Conservation (phyloP, 441 rosid genomes). For the Eruca vesicaria region DNA sequence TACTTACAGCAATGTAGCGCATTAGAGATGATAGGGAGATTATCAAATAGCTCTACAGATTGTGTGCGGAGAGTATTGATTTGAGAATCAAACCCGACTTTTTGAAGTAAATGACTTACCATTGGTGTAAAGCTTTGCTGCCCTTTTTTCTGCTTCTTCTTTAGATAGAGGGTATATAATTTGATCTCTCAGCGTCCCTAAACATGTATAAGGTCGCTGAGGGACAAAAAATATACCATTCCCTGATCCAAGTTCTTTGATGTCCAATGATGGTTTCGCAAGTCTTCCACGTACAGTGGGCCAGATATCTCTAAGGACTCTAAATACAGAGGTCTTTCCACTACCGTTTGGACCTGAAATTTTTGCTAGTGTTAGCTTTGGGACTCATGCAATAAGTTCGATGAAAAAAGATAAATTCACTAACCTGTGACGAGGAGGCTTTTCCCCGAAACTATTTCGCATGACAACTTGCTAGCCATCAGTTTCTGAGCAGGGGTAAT, state of each 20-base stretch:
- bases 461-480: conserved; percentile 86
- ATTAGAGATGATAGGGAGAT: conserved; percentile 2
- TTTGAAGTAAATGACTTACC: conserved; percentile 45
- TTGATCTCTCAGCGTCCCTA: conserved; percentile 99
- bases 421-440: conserved; percentile 98
- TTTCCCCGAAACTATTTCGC: conserved; percentile 69
- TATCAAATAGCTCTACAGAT: background rate
- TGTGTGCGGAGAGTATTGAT: background rate
- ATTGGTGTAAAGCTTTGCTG: conserved; percentile 48
- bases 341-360: conserved; percentile 96
- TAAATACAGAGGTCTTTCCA: conserved; percentile 95
- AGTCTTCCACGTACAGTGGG: conserved; percentile 87
- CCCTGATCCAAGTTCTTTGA: conserved; percentile 57
- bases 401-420: conserved; percentile 33
- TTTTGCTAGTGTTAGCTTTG: conserved; percentile 36
- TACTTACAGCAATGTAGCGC: conserved; percentile 19
- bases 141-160: conserved; percentile 72
- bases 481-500: conserved; percentile 90
- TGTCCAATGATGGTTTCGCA: conserved; percentile 63
- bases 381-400: conserved; percentile 20
- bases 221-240: conserved; percentile 91
- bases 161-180: conserved; percentile 94
- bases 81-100: conserved; percentile 6
- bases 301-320: conserved; percentile 97
- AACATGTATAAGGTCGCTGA: conserved; percentile 94